Evolutionary conservation across 2,329 filamentous ascomycete species (phyloP).

Genomic region (Aspergillus uvarum): DNA sequence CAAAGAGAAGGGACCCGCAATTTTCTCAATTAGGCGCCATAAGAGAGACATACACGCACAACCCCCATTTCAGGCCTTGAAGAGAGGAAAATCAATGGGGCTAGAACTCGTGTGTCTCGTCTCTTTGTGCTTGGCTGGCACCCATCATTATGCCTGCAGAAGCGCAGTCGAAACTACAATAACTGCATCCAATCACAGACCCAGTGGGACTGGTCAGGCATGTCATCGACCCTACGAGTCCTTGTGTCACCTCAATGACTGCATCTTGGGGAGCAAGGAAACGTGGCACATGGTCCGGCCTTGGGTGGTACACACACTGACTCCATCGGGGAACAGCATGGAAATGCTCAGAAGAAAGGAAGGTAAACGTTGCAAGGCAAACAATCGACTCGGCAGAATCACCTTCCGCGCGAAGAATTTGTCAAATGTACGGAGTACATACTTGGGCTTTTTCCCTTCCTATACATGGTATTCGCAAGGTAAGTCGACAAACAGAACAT

Average conservation of each 20-base stretch:
- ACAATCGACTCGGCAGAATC: not conserved
- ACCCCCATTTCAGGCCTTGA: conserved; percentile 2
- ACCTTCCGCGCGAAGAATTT: not conserved
- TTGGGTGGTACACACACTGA: not conserved
- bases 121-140: conserved; percentile 8
- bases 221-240: not conserved
- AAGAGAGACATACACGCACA: not conserved
- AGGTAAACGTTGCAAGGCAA: conserved; percentile 1
- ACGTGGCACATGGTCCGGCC: conserved; percentile 4
- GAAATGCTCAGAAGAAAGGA: not conserved
- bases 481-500: not conserved
- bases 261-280: conserved; percentile 1
- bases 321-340: conserved; percentile 1
- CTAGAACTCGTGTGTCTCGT: conserved; percentile 3
- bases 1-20: not conserved
- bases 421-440: not conserved
- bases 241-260: not conserved
- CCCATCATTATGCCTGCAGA: not conserved
- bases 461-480: not conserved
- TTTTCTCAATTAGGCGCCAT: conserved; percentile 5
- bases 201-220: not conserved
- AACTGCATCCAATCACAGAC: not conserved
- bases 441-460: not conserved
- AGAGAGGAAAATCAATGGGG: not conserved
- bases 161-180: conserved; percentile 7